Evolutionary conservation across 306 rosid genomes (phyloP).

Genomic region (Lagenaria siceraria): DNA sequence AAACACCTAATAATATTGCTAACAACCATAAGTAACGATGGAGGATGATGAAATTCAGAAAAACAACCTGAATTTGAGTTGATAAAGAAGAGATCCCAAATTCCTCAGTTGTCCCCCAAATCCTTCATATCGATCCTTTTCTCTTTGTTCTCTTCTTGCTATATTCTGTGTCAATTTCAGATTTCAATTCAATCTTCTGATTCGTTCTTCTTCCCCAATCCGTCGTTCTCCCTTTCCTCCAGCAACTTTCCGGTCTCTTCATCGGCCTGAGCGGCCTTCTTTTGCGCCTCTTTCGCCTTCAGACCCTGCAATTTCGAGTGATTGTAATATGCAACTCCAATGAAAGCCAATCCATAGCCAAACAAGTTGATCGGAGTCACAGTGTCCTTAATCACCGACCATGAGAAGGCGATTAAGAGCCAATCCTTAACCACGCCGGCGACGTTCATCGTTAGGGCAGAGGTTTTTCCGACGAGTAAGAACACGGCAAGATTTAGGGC

Average conservation of each 20-base stretch:
- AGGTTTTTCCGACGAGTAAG: constrained; percentile 73
- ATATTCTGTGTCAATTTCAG: background rate
- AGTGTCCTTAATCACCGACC: constrained; percentile 83
- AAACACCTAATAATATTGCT: constrained; percentile 25
- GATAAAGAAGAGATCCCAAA: constrained; percentile 14
- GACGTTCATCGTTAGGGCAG: constrained; percentile 85
- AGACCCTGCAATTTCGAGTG: constrained; percentile 69
- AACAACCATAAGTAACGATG: constrained; percentile 9
- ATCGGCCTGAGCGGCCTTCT: constrained; percentile 44
- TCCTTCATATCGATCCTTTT: background rate
- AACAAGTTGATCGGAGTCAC: constrained; percentile 72
- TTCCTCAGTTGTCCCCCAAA: constrained; percentile 9
- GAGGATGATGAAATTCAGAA: constrained; percentile 15
- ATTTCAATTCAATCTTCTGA: constrained; percentile 23
- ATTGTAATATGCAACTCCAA: constrained; percentile 77
- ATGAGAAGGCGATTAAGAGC: constrained; percentile 72
- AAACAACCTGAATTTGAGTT: constrained; percentile 27
- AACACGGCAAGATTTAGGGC: constrained; percentile 78
- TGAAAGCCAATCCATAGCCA: constrained; percentile 68
- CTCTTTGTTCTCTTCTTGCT: constrained; percentile 16
- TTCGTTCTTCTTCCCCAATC: constrained; percentile 38
- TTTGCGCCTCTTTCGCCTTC: constrained; percentile 77
- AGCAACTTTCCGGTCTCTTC: constrained; percentile 63
- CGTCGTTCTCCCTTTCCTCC: constrained; percentile 55
- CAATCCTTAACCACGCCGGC: constrained; percentile 91